These are phyloP conservation scores for Petasospora fabianii DNA, from an alignment of 1,139 yeast genomes.

Conservation along the genomic window DNA sequence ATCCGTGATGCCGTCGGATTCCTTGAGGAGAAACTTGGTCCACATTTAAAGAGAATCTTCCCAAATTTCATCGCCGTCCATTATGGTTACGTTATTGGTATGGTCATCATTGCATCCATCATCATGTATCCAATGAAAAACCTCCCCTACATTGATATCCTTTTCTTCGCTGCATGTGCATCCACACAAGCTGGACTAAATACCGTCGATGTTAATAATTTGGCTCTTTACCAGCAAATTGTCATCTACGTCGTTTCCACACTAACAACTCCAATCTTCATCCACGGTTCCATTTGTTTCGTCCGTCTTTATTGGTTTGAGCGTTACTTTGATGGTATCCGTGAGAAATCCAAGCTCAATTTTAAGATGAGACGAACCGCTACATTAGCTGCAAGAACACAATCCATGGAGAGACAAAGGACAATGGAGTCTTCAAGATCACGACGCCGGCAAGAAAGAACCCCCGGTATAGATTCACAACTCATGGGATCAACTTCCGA, in stretches of 20 bases:
- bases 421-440: slow-evolving; percentile 15
- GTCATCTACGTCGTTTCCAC: slow-evolving; percentile 55
- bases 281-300: slow-evolving; percentile 75
- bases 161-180: slow-evolving; percentile 73
- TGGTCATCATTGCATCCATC: slow-evolving; percentile 64
- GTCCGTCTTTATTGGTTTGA: slow-evolving; percentile 90
- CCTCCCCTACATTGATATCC: slow-evolving; percentile 67
- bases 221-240: slow-evolving; percentile 76
- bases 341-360: slow-evolving; percentile 66
- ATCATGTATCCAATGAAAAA: slow-evolving; percentile 71
- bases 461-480: neutral
- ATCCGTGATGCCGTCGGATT: slow-evolving; percentile 34
- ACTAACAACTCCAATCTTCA: slow-evolving; percentile 82
- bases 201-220: slow-evolving; percentile 61
- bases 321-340: slow-evolving; percentile 78
- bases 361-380: slow-evolving; percentile 78
- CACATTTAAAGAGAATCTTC: slow-evolving; percentile 47
- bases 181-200: slow-evolving; percentile 92
- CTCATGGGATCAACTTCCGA: neutral
- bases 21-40: slow-evolving; percentile 35
- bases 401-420: slow-evolving; percentile 22
- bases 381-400: slow-evolving; percentile 57
- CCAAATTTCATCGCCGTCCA: slow-evolving; percentile 82
- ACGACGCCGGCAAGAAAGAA: neutral
- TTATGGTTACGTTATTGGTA: slow-evolving; percentile 55